Percentiles rank a stretch among this genome's conserved stretches.
phyloP scores from a whole-genome alignment of 371 early-diverging fungal genomes.

The Mortierella sp. region DNA sequence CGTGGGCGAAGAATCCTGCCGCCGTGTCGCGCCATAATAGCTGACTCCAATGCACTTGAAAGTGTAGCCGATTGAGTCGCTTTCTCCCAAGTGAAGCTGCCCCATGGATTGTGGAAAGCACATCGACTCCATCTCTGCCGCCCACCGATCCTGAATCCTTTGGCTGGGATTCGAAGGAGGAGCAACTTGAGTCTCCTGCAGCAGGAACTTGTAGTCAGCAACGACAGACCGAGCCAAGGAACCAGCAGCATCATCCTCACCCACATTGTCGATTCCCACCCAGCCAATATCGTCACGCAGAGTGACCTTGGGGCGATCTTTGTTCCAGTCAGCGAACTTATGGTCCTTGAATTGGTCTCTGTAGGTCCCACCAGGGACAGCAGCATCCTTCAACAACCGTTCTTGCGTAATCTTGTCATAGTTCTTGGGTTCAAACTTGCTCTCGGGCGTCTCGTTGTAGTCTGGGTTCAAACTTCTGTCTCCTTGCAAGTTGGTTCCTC shows the following conservation, averaged over 20 bases:
- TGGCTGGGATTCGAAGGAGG: conserved; percentile 7
- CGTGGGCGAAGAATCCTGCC: conserved; percentile 28
- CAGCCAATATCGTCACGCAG: conserved; percentile 50
- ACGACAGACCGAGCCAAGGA: conserved; percentile 63
- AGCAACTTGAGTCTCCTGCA: conserved; percentile 62
- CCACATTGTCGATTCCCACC: conserved; percentile 52
- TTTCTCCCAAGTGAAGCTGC: conserved; percentile 59
- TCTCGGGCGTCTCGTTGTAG: conserved; percentile 6
- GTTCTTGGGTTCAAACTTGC: conserved; percentile 26
- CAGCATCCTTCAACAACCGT: conserved; percentile 4
- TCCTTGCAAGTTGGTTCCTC: conserved; percentile 30
- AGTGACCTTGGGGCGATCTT: conserved; percentile 21
- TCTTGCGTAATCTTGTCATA: neutral
- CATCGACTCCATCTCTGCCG: conserved; percentile 53
- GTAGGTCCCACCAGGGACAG: conserved; percentile 5
- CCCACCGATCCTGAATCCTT: conserved; percentile 27
- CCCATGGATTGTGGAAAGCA: conserved; percentile 57
- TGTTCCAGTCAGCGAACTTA: conserved; percentile 13
- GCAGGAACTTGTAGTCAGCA: conserved; percentile 66
- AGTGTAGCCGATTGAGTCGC: conserved; percentile 58
- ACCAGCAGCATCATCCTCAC: conserved; percentile 51
- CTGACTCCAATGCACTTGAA: conserved; percentile 72
- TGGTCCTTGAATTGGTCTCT: neutral
- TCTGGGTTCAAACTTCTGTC: conserved; percentile 1
- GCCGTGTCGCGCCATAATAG: conserved; percentile 67